Evolutionary conservation across 192 early-diverging fungal species (phyloP).

Genomic region (Chytriomyces hyalinus): DNA sequence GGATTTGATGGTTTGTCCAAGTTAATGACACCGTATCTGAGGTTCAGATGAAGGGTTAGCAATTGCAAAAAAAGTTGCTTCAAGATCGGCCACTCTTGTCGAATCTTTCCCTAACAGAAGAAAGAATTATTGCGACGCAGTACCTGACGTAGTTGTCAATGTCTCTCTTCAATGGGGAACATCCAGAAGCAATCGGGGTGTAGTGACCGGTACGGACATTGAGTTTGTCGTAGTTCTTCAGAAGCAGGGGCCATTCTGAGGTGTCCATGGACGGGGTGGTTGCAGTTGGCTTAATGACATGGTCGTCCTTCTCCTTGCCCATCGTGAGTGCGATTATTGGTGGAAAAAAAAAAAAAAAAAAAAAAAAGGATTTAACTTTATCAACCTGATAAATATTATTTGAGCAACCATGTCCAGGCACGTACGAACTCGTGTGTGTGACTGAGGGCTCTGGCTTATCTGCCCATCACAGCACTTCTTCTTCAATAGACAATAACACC

Average conservation of each 20-base stretch:
- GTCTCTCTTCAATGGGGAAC: slow-evolving; percentile 91
- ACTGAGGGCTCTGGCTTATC: no score
- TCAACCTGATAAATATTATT: no score
- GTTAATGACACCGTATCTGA: slow-evolving; percentile 96
- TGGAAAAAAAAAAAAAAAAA: slow-evolving; percentile 22
- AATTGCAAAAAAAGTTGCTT: not conserved
- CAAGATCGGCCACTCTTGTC: not conserved
- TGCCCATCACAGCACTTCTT: no score
- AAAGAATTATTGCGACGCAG: not conserved
- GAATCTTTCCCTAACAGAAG: not conserved
- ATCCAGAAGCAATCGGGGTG: slow-evolving; percentile 95
- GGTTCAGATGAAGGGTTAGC: not conserved
- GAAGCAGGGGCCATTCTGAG: slow-evolving; percentile 92
- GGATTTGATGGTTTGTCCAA: slow-evolving; percentile 99
- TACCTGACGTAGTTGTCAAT: slow-evolving; percentile 86
- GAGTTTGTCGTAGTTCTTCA: slow-evolving; percentile 79
- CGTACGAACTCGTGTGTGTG: no score
- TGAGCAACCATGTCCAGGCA: no score
- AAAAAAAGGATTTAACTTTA: not conserved
- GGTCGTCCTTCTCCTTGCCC: slow-evolving; percentile 38
- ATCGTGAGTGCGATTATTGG: not conserved
- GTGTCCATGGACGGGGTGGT: slow-evolving; percentile 84
- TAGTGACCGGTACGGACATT: slow-evolving; percentile 97
- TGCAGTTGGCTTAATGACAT: slow-evolving; percentile 82
- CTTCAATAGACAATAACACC: not conserved